A percentile compares a stretch with the other conserved stretches of the same genome.
Evolutionary conservation across 441 rosid genomes (phyloP).

Genomic region (Brassica hybrid): DNA sequence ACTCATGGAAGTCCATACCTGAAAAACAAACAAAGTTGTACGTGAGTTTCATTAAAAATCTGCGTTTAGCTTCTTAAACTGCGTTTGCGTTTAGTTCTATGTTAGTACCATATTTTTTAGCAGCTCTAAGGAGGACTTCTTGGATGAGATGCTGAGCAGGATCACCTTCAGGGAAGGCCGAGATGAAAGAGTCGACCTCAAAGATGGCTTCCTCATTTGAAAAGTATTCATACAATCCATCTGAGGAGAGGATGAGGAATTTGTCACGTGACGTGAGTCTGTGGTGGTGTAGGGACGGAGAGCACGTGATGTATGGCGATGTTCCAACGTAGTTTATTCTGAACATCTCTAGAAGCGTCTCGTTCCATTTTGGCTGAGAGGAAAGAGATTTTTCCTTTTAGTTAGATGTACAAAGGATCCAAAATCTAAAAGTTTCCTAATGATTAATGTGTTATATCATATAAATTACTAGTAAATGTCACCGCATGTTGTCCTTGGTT

Average conservation of each 20-base stretch:
- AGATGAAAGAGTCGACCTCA: too few species aligned
- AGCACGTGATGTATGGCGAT: conserved; percentile 64
- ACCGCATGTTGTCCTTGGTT: neutral
- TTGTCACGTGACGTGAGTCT: conserved; percentile 57
- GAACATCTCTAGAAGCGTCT: conserved; percentile 65
- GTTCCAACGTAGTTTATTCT: conserved; percentile 64
- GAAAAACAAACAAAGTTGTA: neutral
- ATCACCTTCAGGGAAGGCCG: too few species aligned
- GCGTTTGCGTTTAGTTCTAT: neutral
- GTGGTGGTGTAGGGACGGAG: conserved; percentile 62
- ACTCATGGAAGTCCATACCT: conserved; percentile 73
- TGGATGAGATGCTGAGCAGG: too few species aligned
- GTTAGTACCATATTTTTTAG: conserved; percentile 64
- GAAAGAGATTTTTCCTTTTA: neutral
- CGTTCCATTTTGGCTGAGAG: conserved; percentile 74
- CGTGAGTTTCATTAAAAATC: neutral
- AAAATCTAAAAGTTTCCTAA: neutral
- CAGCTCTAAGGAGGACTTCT: too few species aligned
- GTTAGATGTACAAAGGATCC: neutral
- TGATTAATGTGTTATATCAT: neutral
- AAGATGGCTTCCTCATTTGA: conserved; percentile 65
- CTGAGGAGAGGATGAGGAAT: conserved; percentile 67
- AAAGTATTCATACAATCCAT: conserved; percentile 71
- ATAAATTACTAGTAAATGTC: neutral
- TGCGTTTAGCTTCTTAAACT: neutral